Evolutionary conservation across 495 filamentous ascomycete genomes (phyloP).

Genomic region (Penicillium antarcticum): DNA sequence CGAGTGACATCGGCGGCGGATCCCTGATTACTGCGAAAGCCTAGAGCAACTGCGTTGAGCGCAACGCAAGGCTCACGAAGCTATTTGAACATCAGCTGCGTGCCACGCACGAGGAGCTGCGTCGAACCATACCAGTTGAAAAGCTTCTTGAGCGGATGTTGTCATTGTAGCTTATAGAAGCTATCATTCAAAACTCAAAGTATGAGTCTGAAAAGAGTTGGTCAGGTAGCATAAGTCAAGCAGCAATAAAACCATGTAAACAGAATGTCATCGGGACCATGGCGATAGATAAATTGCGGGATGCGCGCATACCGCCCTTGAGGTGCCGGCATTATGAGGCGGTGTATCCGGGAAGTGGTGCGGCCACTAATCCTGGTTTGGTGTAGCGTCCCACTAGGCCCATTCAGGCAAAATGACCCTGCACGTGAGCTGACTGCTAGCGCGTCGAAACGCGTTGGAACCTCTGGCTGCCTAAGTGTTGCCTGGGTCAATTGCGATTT

Average conservation of each 20-base stretch:
- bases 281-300: conserved; percentile 1
- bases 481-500: conserved; percentile 10
- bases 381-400: neutral
- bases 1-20: conserved; percentile 52
- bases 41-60: conserved; percentile 67
- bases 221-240: neutral
- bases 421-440: conserved; percentile 30
- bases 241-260: neutral
- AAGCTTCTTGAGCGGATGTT: conserved; percentile 36
- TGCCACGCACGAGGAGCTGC: neutral
- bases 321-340: conserved; percentile 20
- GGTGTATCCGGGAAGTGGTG: conserved; percentile 9
- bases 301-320: conserved; percentile 12
- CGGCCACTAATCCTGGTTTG: neutral
- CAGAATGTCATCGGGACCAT: neutral
- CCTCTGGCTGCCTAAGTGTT: conserved; percentile 16
- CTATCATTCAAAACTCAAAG: neutral
- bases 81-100: conserved; percentile 34
- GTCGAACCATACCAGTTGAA: conserved; percentile 31
- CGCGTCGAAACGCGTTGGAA: conserved; percentile 42
- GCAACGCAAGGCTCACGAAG: conserved; percentile 76
- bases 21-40: conserved; percentile 51
- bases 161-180: conserved; percentile 24
- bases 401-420: conserved; percentile 7
- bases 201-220: neutral